phyloP scores from a whole-genome alignment of 2,329 filamentous ascomycete genomes.

The Cladosporium cucumerinum region DNA sequence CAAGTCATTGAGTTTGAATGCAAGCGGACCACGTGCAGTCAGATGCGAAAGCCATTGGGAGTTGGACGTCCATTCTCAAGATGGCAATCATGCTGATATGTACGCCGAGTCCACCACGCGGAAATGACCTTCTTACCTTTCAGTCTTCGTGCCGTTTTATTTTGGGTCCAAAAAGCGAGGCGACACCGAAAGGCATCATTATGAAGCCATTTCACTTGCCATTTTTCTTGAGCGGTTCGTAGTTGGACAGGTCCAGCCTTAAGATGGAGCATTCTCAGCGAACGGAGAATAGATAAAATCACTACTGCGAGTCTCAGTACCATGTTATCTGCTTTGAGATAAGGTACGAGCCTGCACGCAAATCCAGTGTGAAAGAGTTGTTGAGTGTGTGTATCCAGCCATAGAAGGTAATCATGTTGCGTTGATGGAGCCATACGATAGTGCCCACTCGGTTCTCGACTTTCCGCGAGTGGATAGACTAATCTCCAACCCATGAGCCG shows the following conservation, averaged over 20 bases:
- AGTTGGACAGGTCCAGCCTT: not conserved
- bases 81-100: not conserved
- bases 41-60: conserved; percentile 10
- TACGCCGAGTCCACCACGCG: not conserved
- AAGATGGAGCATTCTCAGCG: not conserved
- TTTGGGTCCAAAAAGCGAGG: not conserved
- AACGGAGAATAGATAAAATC: not conserved
- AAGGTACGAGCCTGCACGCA: not conserved
- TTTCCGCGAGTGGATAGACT: not conserved
- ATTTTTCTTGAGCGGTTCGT: not conserved
- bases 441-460: not conserved
- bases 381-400: not conserved
- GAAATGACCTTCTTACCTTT: not conserved
- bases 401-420: not conserved
- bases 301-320: not conserved
- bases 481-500: conserved; percentile 8
- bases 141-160: not conserved
- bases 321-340: not conserved
- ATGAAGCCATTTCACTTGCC: too few relatives aligned
- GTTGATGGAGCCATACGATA: not conserved
- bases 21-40: conserved; percentile 7
- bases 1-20: not conserved
- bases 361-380: not conserved
- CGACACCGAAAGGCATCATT: not conserved
- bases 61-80: not conserved